phyloP scores from a whole-genome alignment of 176 grass and related monocot species.

The Aegilops umbellulata region DNA sequence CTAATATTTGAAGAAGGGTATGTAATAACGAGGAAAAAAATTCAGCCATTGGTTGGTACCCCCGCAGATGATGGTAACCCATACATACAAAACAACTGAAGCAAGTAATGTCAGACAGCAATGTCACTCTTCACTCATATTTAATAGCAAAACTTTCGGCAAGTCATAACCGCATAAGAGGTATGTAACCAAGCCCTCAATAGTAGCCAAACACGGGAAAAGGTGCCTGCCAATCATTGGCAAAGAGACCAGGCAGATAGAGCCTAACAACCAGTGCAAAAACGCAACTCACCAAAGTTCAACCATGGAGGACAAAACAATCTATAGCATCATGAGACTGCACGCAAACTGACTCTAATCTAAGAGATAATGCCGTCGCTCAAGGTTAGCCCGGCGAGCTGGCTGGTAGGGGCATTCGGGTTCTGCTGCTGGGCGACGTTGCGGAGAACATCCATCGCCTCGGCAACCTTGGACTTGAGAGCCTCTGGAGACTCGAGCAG shows the following conservation, averaged over 20 bases:
- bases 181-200: neutral
- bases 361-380: slow-evolving; percentile 54
- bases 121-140: neutral
- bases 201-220: slow-evolving; percentile 10
- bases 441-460: slow-evolving; percentile 92
- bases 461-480: slow-evolving; percentile 79
- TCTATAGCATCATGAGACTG: slow-evolving; percentile 19
- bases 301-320: slow-evolving; percentile 24
- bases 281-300: slow-evolving; percentile 27
- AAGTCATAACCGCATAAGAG: neutral
- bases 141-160: slow-evolving; percentile 17
- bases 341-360: slow-evolving; percentile 12
- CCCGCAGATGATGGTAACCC: no score
- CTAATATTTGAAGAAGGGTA: no score
- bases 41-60: no score
- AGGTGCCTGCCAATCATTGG: slow-evolving; percentile 15
- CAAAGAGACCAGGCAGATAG: neutral
- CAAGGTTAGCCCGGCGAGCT: slow-evolving; percentile 65
- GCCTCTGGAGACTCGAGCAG: slow-evolving; percentile 85
- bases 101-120: no score
- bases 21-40: no score
- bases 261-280: slow-evolving; percentile 21
- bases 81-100: neutral
- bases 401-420: slow-evolving; percentile 47
- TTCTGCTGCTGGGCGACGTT: slow-evolving; percentile 71